Conservation (phyloP, 208 protist genomes). For the Trypanosoma boissoni region DNA sequence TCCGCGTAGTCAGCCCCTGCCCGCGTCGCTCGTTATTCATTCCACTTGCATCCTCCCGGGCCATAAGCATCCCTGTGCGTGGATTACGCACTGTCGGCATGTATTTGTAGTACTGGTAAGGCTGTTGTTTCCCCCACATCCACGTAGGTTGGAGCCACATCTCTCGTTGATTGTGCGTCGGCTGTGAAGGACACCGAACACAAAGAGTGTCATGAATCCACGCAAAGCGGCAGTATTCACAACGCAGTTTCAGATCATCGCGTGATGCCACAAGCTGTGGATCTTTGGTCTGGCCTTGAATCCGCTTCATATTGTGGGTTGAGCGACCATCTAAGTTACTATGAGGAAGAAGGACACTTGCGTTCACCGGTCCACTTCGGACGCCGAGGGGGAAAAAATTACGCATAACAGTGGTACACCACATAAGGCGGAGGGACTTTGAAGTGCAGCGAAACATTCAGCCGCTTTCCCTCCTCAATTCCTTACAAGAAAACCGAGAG, state of each 20-base stretch:
- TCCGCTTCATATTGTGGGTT: conserved; percentile 62
- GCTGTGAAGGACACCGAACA: conserved; percentile 71
- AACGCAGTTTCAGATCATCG: conserved; percentile 70
- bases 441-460: conserved; percentile 17
- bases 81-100: conserved; percentile 72
- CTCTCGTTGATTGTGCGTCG: conserved; percentile 75
- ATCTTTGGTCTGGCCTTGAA: conserved; percentile 56
- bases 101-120: conserved; percentile 85
- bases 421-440: conserved; percentile 12
- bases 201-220: conserved; percentile 82
- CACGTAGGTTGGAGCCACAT: conserved; percentile 84
- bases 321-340: conserved; percentile 67
- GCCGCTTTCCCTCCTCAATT: conserved; percentile 8
- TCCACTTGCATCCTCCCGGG: conserved; percentile 70
- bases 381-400: conserved; percentile 81
- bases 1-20: conserved; percentile 75
- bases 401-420: conserved; percentile 14
- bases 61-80: conserved; percentile 63
- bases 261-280: conserved; percentile 46
- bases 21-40: conserved; percentile 86
- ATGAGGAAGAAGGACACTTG: conserved; percentile 41
- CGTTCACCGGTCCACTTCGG: conserved; percentile 64
- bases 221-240: conserved; percentile 69
- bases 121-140: conserved; percentile 86
- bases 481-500: too few relatives aligned